Base-by-base conservation (phyloP, 163 green algal species). In the Chlamydomonas reinhardtii region DNA sequence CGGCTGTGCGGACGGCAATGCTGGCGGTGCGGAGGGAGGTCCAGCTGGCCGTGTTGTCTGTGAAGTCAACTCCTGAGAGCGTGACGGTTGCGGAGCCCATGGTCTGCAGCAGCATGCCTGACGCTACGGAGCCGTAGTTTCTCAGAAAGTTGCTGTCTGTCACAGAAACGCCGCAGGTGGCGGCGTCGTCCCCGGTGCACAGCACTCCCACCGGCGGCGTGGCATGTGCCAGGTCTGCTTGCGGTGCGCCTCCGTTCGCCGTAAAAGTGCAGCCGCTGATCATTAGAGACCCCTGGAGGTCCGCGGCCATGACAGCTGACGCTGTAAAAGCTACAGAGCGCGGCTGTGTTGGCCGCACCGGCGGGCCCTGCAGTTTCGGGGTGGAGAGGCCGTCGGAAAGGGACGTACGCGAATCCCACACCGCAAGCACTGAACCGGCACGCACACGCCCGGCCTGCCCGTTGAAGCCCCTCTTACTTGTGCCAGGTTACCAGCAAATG, bases 181-280 rank as follows among this genome's bases (percentile, higher is more conserved):
- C 48, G 48, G 48, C 48, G 14, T 56, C 48, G 61, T 43, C 15
- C 11, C 4, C 8, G 54, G 25, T 25, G 56, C 74, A 72, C 20
- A 43, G 27, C n/a, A 83, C 76, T 0, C 35, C 76, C 12, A 83
- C n/a, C 31, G 76, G 14, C 12, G 76, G 76, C 27, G 76, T 62
- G 35, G 76, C 76, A 39, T 59, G 5, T 0, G 56, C 12, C 27
- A 11, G 8, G 15, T 37, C 17, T 17, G 34, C 2, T 1, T 22
- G 29, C 35, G 8, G 9, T 35, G 15, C 2, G 0, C 61, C 76
- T 37, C 31, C 25, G 61, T 83, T 83, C 0, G 2, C 5, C 0
- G 25, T 37, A 29, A 83, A 83, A 35, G 24, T 43, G 61, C 76
- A 74, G 61, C 39, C 16, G 16, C 4, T n/a, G 35, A 83, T 27